Base-by-base conservation (phyloP, 352 stramenopile species). In the Pythium brassicae region DNA sequence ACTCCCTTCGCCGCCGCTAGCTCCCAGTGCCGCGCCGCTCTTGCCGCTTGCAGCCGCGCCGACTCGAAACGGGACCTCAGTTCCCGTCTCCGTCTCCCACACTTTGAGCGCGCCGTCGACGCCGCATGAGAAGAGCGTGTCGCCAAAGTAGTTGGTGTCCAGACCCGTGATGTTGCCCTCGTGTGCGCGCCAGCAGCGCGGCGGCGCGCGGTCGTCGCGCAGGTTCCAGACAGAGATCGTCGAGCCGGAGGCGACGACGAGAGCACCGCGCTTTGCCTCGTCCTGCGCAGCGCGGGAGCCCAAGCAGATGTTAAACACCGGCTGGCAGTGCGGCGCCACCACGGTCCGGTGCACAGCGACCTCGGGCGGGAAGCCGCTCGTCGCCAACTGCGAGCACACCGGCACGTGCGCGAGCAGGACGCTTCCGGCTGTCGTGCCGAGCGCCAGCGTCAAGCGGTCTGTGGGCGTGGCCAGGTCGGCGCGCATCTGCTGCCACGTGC, bases 171-270 rank as follows among this genome's bases (percentile, higher is more conserved):
- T 68, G 51, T 89, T 90, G 8, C 79, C 79, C 7, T 79, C 65
- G 40, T 93, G 83, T 2, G 83, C 81, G 23, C 77, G 76, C 83
- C 81, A 92, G 10, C 59, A 35, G 7, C 61, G 62, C 11, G 60
- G 61, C 39, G 62, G 51, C 5, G 52, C 48, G 7, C 67, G 71
- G 45, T 86, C 80, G 46, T 80, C 74, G 34, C 79, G 80, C 32
- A 86, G 37, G 46, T 87, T 72, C 81, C 81, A 93, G 14, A 90
- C 78, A 0, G 81, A 87, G 20, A 93, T 82, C 5, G 70, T 80
- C 44, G 68, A 84, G 2, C 83, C 83, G 2, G 76, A 86, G 0
- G 72, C 81, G 1, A 83, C 74, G 4, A 89, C 56, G 27, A 93
- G 59, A 50, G 86, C 65, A 27, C 80, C 86, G 5, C 62, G 63